phyloP scores from a whole-genome alignment of 2,329 filamentous ascomycete genomes.

The Aureobasidium sp. region DNA sequence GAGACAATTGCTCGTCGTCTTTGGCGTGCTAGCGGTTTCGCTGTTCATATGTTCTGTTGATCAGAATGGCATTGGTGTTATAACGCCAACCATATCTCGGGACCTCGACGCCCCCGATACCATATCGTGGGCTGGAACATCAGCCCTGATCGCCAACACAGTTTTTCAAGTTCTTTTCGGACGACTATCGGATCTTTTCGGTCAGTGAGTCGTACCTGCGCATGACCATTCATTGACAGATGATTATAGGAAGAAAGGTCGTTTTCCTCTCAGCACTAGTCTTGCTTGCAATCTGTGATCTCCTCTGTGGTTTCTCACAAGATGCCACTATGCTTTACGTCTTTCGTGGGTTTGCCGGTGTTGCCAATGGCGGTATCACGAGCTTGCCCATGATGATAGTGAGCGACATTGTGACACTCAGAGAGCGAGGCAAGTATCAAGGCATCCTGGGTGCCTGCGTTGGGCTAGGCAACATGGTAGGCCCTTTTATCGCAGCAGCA shows the following conservation, averaged over 20 bases:
- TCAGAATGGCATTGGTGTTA: background rate
- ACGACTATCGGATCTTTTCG: background rate
- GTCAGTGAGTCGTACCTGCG: background rate
- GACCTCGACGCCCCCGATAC: background rate
- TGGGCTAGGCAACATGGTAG: constrained; percentile 39
- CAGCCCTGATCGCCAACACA: background rate
- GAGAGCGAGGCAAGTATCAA: constrained; percentile 48
- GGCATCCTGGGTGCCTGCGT: constrained; percentile 39
- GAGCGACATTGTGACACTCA: constrained; percentile 50
- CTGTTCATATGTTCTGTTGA: background rate
- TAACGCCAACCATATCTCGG: background rate
- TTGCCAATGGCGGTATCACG: constrained; percentile 55
- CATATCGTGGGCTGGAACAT: background rate
- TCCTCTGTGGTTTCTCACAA: background rate
- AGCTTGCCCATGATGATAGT: constrained; percentile 55
- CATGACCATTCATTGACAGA: background rate
- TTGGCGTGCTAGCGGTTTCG: background rate
- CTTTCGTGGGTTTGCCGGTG: constrained; percentile 52
- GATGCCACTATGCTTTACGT: constrained; percentile 52
- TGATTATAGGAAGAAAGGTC: background rate
- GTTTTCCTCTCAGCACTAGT: background rate
- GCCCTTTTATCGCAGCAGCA: constrained; percentile 40
- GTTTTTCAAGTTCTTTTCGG: background rate
- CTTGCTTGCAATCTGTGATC: background rate
- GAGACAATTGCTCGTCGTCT: background rate